Evolutionary conservation across 1,139 yeast species (phyloP), one percentile per base, ranked within the genome.

Genomic region (Debaryomycetaceae sp.): DNA sequence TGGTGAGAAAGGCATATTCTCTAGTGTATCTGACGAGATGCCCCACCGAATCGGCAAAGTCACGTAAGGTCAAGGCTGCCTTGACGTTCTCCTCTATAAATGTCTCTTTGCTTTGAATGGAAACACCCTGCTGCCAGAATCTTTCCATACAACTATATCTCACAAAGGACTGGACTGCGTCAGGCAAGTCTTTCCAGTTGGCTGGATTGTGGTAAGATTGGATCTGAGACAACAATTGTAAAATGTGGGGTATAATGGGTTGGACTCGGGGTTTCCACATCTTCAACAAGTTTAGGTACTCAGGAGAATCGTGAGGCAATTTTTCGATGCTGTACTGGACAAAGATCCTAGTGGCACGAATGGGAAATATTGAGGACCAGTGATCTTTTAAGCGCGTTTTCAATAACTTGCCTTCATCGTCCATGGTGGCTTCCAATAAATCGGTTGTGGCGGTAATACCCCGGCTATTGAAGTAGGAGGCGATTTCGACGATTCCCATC

Each of bases 61-160:
- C 98, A 43, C 97, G 71, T 37, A 91, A 61, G 0, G 97, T 88
- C 41, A 83, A 83, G 61, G 94, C 86, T 0, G 98, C 97, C 48
- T 83, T 85, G 36, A 88, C 95, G 46, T 81, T 88, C 49, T 93
- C 97, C 52, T 86, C 96, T 39, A 91, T 82, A 48, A 93, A 93
- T 25, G 94, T 89, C 51, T 93, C 98, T 45, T 86, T 83, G 5
- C 95, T 81, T 56, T 91, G 95, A 36, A 85, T 84, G 2, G 96
- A 85, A 14, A 94, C 94, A 12, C 98, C 98, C 40, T 89, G 95
- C 51, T 93, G 97, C 98, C 99, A 93, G 53, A 91, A 91, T 46
- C 97, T 69, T 60, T 93, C 98, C 52, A 81, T 77, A 30, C 95
- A 83, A 43, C 94, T 82, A 46, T 85, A 83, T 43, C 76, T 73